Evolutionary conservation across 805 yeast species (phyloP), one percentile per base, ranked within the genome.

Genomic region (Candida palmyrensis): DNA sequence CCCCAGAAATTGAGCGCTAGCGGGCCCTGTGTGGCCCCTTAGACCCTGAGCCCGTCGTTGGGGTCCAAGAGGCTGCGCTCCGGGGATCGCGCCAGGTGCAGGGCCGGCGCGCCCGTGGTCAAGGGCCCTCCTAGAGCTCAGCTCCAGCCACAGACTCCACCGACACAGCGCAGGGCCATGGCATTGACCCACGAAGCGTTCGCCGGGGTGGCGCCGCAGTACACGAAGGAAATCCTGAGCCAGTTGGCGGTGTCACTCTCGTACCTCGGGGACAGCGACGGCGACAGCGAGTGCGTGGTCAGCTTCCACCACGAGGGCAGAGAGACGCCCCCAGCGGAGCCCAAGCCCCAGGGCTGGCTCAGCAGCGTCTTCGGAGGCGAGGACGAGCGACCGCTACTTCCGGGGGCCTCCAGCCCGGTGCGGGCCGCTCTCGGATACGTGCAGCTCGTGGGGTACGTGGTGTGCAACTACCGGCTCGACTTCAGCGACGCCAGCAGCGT

Each of bases 371-470:
- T 47, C 29, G 40, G 45, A 13, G 35, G 33, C 13, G 22, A 13
- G 10, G 26, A 16, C 3, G 33, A 32, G 23, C 9, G 11, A 21
- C 23, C 23, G 11, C 23, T 21, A 9, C 23, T 9, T 11, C 23
- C 9, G 11, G 23, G 23, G 11, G 11, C 23, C 10, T 21, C 23
- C 23, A 21, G 10, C 10, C 11, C 30, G 10, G 15, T 34, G 30
- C 43, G 39, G 5, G 41, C 63, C 3, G 50, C 56, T 29, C 43
- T 65, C 20, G 70, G 69, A 1, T 55, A 64, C 39, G 37, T 64
- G 15, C 72, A 66, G 41, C 39, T 66, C 32, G 40, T 61, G 27
- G 72, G 72, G 4, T 62, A 55, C 25, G 57, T 59, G 10, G 58
- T 62, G 6, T 51, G 60, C 19, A 66, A 66, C 41, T 62, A 62